Evolutionary conservation across 768 basidiomycete species (phyloP).

Genomic region (Pleurotus ostreatus): DNA sequence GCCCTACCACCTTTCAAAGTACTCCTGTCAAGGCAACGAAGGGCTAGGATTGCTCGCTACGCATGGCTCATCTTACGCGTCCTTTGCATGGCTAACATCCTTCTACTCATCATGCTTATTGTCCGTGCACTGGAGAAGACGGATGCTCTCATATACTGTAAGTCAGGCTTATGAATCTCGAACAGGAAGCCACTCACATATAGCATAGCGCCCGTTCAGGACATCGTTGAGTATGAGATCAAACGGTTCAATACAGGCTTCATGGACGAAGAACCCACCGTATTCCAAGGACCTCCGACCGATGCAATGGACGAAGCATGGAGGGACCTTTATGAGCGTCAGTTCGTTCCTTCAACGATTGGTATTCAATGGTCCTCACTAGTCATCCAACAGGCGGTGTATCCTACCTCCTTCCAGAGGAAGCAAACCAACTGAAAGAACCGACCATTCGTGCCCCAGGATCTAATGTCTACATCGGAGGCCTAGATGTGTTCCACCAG

Average conservation of each 20-base stretch:
- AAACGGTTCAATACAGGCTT: neutral
- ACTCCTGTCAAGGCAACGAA: neutral
- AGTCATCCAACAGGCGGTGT: neutral
- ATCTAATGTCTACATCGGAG: slow-evolving; percentile 15
- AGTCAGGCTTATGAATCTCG: neutral
- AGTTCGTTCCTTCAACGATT: neutral
- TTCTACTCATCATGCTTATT: neutral
- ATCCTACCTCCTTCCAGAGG: slow-evolving; percentile 4
- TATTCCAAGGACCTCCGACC: slow-evolving; percentile 12
- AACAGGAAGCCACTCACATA: neutral
- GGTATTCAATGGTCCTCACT: neutral
- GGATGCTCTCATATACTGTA: neutral
- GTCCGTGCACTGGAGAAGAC: neutral
- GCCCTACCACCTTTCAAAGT: too few relatives aligned
- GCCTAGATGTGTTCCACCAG: slow-evolving; percentile 21
- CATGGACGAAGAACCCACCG: neutral
- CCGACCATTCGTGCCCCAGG: neutral
- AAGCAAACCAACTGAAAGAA: neutral
- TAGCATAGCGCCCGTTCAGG: neutral
- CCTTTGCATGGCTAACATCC: too few relatives aligned
- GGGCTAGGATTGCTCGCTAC: neutral
- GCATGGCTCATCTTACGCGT: neutral
- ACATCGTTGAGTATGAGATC: neutral
- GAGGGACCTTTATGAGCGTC: slow-evolving; percentile 12
- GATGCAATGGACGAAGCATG: slow-evolving; percentile 18